Evolutionary conservation across 805 yeast species (phyloP), one percentile per base, ranked within the genome.

Genomic region (Schwanniomyces polymorphus): DNA sequence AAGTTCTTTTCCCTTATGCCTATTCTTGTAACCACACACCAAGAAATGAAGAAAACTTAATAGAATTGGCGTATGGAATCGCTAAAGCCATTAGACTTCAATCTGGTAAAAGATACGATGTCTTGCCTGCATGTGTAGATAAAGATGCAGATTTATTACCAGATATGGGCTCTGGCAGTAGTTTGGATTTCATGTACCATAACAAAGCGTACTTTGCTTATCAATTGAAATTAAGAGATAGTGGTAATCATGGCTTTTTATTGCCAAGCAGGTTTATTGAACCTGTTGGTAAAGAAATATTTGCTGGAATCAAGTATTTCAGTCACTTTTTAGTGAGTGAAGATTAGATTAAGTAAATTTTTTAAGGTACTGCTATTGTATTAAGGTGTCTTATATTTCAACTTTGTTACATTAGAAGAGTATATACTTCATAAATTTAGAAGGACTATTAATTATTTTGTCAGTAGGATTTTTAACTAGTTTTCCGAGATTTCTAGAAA

Each of bases 171-270:
- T 77, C 91, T 5, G 96, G 96, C 2, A 79, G 89, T 2, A 85
- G 88, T 1, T 71, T 89, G 56, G 96, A 89, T 58, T 89, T 76
- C 61, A 86, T 88, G 92, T 89, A 88, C 59, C 90, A 87, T 64
- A 80, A 84, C 58, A 78, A 84, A 49, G 94, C 94, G 0, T 80
- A 75, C 56, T 88, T 91, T 91, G 95, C 96, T 0, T 85, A 84
- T 65, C 95, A 88, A 58, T 68, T 90, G 48, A 88, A 89, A 65
- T 70, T 90, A 46, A 76, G 96, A 58, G 96, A 89, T 60, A 79
- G 86, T 16, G 96, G 96, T 0, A 76, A 81, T 42, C 91, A 86
- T 58, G 97, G 97, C 0, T 90, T 88, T 59, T 72, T 90, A 53
- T 70, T 89, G 37, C 96, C 97, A 6, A 57, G 84, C 1, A 79